Base-by-base conservation (phyloP, 2,329 filamentous ascomycete genomes). In the Phaeoacremonium minimum region DNA sequence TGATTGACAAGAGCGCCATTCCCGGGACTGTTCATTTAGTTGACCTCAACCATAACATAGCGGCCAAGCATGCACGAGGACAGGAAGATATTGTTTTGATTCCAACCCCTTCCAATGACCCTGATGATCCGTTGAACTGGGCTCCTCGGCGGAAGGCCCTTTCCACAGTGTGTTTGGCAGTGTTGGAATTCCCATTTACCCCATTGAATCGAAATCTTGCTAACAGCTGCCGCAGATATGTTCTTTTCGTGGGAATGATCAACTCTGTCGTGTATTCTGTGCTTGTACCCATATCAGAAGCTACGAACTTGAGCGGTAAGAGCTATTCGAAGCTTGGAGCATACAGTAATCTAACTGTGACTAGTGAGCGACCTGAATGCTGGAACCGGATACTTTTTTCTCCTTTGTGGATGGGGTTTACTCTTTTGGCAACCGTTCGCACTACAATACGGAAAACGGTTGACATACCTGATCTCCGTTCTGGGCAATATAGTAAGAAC, bases 381-480 rank as follows among this genome's bases (percentile, higher is more conserved):
- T 16, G 53, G 53, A n/a, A 54, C 53, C 9, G 52, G 52, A 9
- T 55, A 54, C 35, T 55, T 52, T 55, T 56, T 36, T 37, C 22
- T 69, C 2, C 47, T 67, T 6, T 41, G 62, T 0, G 65, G 65
- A 2, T 67, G 60, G 58, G 55, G 63, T 0, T 46, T 64, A 14
- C 38, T 68, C 4, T 64, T 68, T 39, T 68, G 64, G 65, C 64
- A 68, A 38, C 63, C 65, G 0, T 58, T 66, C 15, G 61, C 65
- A 0, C 46, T 67, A 13, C 56, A 63, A 34, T 67, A 67, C 29
- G 65, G 64, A 34, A 67, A 67, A 44, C 52, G 65, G 7, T 41
- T 56, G 4, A 54, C 57, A 0, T 67, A 67, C 36, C 43, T 67
- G 5, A 30, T 61, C 15, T 65, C 64, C 0, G 50, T 65, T 8